Evolutionary conservation across 164 flowering plant species (phyloP), one percentile per base, ranked within the genome.

Genomic region (Dillenia turbinata): DNA sequence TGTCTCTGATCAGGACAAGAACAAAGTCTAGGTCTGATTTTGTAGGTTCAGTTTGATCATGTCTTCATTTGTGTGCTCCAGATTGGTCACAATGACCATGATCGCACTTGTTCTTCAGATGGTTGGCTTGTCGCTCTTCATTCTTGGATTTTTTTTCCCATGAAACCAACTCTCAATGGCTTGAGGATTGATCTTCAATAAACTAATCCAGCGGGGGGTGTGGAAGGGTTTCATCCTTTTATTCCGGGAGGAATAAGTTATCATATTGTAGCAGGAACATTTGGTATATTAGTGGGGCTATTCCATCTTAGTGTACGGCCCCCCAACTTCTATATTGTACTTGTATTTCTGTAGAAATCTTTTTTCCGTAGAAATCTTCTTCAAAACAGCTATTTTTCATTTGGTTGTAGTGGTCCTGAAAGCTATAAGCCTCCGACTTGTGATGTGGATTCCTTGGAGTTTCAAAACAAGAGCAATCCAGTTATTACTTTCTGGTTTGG

Each of bases 121-220:
- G 44, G 33, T 78, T 8, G 97, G 97, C 9, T 83, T 93, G 17
- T 70, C 66, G 1, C 71, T 93, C 65, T 93, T 93, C 78, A 78
- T 88, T 57, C 63, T 79, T 33, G 97, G 90, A 22, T n/a, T n/a
- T 93, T 93, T 74, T 90, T 93, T 73, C 98, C 98, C 57, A 83
- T 81, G 65, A 90, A 89, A 67, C 89, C 97, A 1, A 72, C 92
- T 69, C 91, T 93, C 63, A 75, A 90, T 33, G 98, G 98, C 56
- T 59, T 77, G 70, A 90, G 97, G 98, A 87, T 64, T 15, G 12
- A 0, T n/a, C 9, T 14, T 52, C 22, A 5, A 0, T 64, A 5
- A 56, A 10, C 10, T 22, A 49, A 12, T 26, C 52, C 13, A 9
- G 15, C 46, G n/a, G n/a, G n/a, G n/a, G n/a, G n/a, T n/a, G n/a